These are phyloP conservation scores for Xylariaceae sp. DNA, from an alignment of 2,329 filamentous ascomycete genomes.

Conservation along the genomic window DNA sequence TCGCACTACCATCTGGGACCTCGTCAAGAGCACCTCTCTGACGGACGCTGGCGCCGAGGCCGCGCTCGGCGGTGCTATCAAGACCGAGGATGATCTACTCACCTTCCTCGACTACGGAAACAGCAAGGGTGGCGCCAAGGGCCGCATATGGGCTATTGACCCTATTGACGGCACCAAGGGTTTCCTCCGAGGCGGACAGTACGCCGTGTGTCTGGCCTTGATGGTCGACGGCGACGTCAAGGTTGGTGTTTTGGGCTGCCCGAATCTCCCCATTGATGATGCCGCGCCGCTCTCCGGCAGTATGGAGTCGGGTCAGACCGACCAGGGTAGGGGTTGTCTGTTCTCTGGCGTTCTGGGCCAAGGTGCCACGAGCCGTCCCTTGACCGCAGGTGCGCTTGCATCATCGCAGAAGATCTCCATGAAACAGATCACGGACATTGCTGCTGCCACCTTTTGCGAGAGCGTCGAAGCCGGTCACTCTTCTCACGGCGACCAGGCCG, in stretches of 20 bases:
- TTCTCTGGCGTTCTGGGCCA: constrained; percentile 77
- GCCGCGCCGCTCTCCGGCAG: constrained; percentile 62
- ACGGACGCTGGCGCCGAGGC: constrained; percentile 59
- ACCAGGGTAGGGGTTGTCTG: constrained; percentile 76
- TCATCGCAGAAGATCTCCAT: constrained; percentile 64
- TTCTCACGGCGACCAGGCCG: constrained; percentile 78
- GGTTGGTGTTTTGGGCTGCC: constrained; percentile 90
- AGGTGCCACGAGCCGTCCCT: constrained; percentile 73
- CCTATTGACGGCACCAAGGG: constrained; percentile 98
- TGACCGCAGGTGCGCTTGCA: constrained; percentile 53
- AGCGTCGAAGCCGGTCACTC: constrained; percentile 92
- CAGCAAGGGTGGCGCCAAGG: constrained; percentile 64
- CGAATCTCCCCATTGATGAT: constrained; percentile 89
- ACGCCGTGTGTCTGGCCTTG: constrained; percentile 87
- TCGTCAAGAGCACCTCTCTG: constrained; percentile 69
- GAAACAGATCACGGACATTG: constrained; percentile 68
- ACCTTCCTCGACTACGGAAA: constrained; percentile 62
- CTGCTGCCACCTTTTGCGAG: constrained; percentile 89
- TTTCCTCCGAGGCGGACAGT: constrained; percentile 92
- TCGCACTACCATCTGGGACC: constrained; percentile 73
- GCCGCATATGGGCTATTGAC: constrained; percentile 92
- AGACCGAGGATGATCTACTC: constrained; percentile 61
- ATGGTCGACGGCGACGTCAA: constrained; percentile 92
- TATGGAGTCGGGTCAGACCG: constrained; percentile 68
- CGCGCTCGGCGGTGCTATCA: constrained; percentile 63